A percentile compares a stretch with the other conserved stretches of the same genome.
Conservation (phyloP, 805 yeast species). For the Sugiyamaella marilandica region DNA sequence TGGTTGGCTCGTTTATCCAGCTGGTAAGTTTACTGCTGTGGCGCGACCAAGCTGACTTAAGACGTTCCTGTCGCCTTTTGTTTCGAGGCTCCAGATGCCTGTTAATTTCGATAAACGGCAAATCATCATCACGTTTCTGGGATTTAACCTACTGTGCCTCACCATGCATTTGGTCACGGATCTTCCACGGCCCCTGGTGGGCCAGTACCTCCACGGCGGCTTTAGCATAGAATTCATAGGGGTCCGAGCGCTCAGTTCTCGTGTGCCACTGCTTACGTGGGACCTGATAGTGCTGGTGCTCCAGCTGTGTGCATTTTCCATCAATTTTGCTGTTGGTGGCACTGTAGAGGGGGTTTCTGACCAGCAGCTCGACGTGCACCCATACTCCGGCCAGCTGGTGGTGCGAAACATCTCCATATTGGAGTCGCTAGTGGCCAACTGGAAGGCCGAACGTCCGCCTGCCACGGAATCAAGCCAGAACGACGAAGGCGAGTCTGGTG, state of each 20-base stretch:
- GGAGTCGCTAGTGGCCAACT: slow-evolving; percentile 5
- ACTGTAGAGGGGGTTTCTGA: neutral
- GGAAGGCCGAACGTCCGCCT: slow-evolving; percentile 2
- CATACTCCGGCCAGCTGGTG: slow-evolving; percentile 18
- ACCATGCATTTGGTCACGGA: slow-evolving; percentile 11
- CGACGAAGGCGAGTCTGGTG: neutral
- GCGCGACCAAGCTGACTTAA: neutral
- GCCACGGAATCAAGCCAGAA: neutral
- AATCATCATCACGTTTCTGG: slow-evolving; percentile 15
- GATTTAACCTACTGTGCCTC: slow-evolving; percentile 14
- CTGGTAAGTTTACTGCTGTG: slow-evolving; percentile 5
- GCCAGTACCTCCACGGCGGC: slow-evolving; percentile 22
- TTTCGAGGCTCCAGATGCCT: slow-evolving; percentile 7
- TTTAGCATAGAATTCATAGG: slow-evolving; percentile 25
- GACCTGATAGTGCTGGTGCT: slow-evolving; percentile 17
- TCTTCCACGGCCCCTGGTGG: slow-evolving; percentile 15
- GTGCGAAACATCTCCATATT: slow-evolving; percentile 13
- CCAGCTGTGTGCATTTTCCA: slow-evolving; percentile 17
- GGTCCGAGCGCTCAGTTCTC: slow-evolving; percentile 13
- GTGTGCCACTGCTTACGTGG: slow-evolving; percentile 19
- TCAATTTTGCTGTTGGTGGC: slow-evolving; percentile 8
- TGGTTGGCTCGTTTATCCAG: slow-evolving; percentile 16
- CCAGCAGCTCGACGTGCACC: neutral
- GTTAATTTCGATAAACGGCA: slow-evolving; percentile 13
- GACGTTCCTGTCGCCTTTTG: slow-evolving; percentile 8